Evolutionary conservation across 495 filamentous ascomycete species (phyloP), one percentile per base, ranked within the genome.

Genomic region (Daldinia decipiens): DNA sequence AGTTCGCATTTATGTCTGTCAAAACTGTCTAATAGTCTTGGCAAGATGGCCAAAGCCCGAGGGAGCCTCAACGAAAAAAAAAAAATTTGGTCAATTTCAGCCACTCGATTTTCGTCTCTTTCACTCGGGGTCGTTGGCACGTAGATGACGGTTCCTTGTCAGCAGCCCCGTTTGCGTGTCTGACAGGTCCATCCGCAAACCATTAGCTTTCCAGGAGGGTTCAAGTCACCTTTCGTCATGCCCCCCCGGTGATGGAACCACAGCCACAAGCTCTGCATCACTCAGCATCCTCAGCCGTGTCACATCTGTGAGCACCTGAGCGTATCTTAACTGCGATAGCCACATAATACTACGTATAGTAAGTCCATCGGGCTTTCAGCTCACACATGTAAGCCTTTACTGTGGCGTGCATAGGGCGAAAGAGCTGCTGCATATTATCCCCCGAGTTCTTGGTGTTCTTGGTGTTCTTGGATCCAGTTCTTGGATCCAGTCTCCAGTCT

Each of bases 211-310:
- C 40, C 59, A 5, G 40, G 43, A 36, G 34, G 29, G 21, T 45
- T 43, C 36, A 39, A 58, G 60, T 53, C 65, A 52, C 36, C 36
- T 62, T 65, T 59, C 61, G 61, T 65, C 70, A 72, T 72, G 40
- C 27, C 38, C 57, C 70, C 59, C 27, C 26, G 36, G 29, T 53
- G 36, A 58, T 59, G 43, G 31, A 57, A 43, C 54, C 57, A 73
- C 66, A 68, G 70, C 70, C 70, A 68, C 70, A 68, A 27, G 12
- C 17, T 26, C 17, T 45, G 15, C 34, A 59, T 66, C 57, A 66
- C 24, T 45, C 40, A 39, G 57, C 40, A 26, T 34, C 31, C 54
- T 62, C 70, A 73, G 65, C 65, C 70, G 65, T 62, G 34, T 73
- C 34, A 45, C 31, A 12, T 24, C 26, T 24, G 8, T 1, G 17